Evolutionary conservation across 148 eudicot species (phyloP).

Genomic region (Bassia scoparia): DNA sequence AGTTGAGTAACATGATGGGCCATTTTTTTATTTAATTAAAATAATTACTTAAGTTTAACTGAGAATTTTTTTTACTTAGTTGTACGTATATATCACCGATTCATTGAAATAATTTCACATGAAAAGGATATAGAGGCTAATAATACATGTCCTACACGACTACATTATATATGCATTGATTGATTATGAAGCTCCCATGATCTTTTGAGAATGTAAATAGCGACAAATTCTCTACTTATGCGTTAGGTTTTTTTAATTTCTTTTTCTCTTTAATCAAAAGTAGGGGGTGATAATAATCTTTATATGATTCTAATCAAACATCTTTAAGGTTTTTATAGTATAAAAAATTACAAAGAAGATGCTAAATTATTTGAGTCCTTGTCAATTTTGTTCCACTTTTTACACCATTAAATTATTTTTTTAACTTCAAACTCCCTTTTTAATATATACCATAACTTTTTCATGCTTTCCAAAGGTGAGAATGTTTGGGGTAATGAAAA

Average conservation of each 20-base stretch:
- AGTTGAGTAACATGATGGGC: no score
- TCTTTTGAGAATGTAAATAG: conserved; percentile 15
- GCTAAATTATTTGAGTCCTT: conserved; percentile 26
- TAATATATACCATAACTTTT: conserved; percentile 17
- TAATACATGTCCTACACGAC: background rate
- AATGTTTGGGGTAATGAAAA: conserved; percentile 22
- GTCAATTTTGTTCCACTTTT: conserved; percentile 24
- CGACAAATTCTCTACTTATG: conserved; percentile 42
- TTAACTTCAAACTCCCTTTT: conserved; percentile 12
- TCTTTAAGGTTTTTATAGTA: background rate
- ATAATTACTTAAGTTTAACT: no score
- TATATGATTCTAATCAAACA: conserved; percentile 37
- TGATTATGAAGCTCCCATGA: conserved; percentile 11
- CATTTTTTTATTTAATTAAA: no score
- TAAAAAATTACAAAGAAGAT: conserved; percentile 10
- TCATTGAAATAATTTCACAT: no score
- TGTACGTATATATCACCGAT: no score
- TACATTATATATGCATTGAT: conserved; percentile 9
- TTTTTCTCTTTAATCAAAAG: conserved; percentile 12
- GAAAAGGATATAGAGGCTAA: no score
- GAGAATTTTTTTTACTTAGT: no score
- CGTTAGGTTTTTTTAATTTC: conserved; percentile 19
- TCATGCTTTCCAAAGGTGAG: conserved; percentile 25
- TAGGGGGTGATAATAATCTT: conserved; percentile 35
- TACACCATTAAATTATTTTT: conserved; percentile 18